Conservation (phyloP, 208 protist genomes). For the Acanthamoeba triangularis region DNA sequence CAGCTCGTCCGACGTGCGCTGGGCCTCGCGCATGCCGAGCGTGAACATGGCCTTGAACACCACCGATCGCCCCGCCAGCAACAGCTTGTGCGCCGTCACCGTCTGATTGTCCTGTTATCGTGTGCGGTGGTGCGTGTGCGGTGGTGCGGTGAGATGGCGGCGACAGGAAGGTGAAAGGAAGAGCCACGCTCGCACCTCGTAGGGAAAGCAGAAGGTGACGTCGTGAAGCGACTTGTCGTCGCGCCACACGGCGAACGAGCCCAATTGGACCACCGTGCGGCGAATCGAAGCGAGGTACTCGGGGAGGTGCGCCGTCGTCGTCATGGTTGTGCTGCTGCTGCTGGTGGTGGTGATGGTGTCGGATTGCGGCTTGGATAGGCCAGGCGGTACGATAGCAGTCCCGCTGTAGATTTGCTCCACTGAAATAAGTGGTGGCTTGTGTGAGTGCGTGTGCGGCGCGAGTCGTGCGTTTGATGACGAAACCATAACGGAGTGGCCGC, state of each 20-base stretch:
- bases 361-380: no score
- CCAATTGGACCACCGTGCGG: background rate
- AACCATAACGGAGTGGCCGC: background rate
- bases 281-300: background rate
- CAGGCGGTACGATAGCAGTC: background rate
- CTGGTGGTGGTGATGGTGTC: no score
- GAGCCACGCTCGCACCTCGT: background rate
- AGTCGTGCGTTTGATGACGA: background rate
- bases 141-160: background rate
- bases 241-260: conserved; percentile 21
- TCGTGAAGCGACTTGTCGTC: background rate
- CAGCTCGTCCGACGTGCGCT: background rate
- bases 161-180: background rate
- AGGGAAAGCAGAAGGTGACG: conserved; percentile 20
- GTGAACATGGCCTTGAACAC: conserved; percentile 53
- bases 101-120: background rate
- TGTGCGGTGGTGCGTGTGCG: background rate
- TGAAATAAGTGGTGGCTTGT: background rate
- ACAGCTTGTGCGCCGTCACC: conserved; percentile 36
- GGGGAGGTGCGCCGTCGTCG: background rate
- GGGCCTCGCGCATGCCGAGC: conserved; percentile 18
- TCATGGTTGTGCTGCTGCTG: no score
- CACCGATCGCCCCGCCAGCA: background rate
- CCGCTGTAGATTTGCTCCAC: background rate
- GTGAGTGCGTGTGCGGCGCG: background rate